Evolutionary conservation across 2,329 filamentous ascomycete species (phyloP).

Genomic region (Neonectria faginata): DNA sequence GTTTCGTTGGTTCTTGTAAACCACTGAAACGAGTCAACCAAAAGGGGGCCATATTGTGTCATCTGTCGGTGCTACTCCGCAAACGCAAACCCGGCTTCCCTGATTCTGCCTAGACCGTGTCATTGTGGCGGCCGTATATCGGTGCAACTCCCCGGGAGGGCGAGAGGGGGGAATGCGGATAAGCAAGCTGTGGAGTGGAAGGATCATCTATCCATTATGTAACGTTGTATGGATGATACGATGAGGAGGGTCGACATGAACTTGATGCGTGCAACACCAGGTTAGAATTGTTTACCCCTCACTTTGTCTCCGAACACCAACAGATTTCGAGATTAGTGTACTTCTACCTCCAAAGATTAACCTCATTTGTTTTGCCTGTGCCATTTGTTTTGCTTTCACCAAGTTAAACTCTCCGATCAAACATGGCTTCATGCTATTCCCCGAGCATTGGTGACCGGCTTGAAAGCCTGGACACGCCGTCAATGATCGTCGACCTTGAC

Average conservation of each 20-base stretch:
- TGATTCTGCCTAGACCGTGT: conserved; percentile 4
- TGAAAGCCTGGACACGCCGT: conserved; percentile 62
- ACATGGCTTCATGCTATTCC: conserved; percentile 8
- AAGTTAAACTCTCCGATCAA: background rate
- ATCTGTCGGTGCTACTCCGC: background rate
- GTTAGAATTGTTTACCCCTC: background rate
- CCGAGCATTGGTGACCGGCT: conserved; percentile 16
- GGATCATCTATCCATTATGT: background rate
- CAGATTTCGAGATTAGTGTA: background rate
- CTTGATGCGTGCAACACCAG: background rate
- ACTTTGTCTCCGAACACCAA: background rate
- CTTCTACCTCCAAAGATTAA: background rate
- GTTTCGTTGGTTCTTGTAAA: conserved; percentile 7
- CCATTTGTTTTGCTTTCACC: background rate
- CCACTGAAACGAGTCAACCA: background rate
- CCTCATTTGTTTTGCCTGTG: background rate
- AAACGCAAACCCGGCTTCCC: background rate
- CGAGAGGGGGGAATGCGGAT: background rate
- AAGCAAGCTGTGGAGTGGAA: background rate
- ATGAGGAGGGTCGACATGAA: background rate
- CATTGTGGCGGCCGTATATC: conserved; percentile 1
- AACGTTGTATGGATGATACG: background rate
- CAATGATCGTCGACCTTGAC: conserved; percentile 66
- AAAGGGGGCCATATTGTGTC: background rate
- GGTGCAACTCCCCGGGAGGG: background rate